Evolutionary conservation across 2,329 filamentous ascomycete genomes (phyloP).

Genomic region (Aureobasidium sp.): DNA sequence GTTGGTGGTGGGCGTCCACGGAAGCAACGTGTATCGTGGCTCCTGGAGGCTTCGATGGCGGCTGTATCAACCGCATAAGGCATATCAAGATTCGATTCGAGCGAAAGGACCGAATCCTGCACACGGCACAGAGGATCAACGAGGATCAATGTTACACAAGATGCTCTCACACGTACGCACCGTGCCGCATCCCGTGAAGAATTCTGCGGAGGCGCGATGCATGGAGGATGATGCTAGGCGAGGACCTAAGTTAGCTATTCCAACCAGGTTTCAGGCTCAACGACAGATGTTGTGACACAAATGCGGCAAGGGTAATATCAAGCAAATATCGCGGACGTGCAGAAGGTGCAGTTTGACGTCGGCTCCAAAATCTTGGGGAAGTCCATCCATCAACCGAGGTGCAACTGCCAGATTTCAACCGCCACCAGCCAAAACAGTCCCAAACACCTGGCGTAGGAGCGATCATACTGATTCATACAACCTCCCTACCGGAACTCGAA

Average conservation of each 20-base stretch:
- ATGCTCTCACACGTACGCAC: not conserved
- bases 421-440: not conserved
- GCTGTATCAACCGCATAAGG: not conserved
- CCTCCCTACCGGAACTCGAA: not conserved
- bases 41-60: not conserved
- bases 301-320: not conserved
- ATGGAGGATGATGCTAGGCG: not conserved
- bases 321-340: conserved; percentile 4
- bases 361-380: conserved; percentile 1
- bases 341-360: conserved; percentile 5
- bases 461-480: not conserved
- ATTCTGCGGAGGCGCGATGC: conserved; percentile 7
- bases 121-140: not conserved
- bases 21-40: conserved; percentile 1
- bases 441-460: not conserved
- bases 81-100: not conserved
- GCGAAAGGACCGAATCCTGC: conserved; percentile 3
- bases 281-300: not conserved
- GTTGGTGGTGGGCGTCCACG: not conserved
- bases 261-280: conserved; percentile 10
- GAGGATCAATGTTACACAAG: not conserved
- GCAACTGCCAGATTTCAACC: not conserved
- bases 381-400: conserved; percentile 6
- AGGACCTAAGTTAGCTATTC: conserved; percentile 2
- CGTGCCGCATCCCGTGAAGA: conserved; percentile 11